These are phyloP conservation scores for Dactylellina cionopaga DNA, from an alignment of 2,329 filamentous ascomycete species.

Conservation along the genomic window DNA sequence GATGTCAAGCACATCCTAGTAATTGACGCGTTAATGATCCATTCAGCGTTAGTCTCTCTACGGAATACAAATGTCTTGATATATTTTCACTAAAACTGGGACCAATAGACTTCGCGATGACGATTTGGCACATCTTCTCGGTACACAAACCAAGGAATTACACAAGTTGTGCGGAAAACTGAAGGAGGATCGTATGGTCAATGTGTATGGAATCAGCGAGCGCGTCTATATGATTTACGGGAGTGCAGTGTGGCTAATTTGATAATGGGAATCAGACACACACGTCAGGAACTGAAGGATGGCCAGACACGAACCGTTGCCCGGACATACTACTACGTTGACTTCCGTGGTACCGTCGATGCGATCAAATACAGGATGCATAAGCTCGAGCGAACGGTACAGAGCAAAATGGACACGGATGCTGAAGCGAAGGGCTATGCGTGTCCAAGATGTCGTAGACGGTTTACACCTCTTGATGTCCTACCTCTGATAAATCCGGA, in stretches of 20 bases:
- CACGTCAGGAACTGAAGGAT: constrained; percentile 79
- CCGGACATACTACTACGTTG: constrained; percentile 96
- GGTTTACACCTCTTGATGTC: constrained; percentile 91
- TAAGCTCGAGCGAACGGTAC: constrained; percentile 84
- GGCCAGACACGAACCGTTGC: constrained; percentile 83
- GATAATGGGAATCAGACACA: constrained; percentile 65
- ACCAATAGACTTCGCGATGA: constrained; percentile 75
- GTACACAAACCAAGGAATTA: constrained; percentile 89
- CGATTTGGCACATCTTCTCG: constrained; percentile 86
- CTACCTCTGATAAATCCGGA: constrained; percentile 75
- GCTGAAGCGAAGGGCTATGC: constrained; percentile 75
- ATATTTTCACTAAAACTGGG: no score
- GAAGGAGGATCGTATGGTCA: constrained; percentile 84
- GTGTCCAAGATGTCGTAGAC: constrained; percentile 80
- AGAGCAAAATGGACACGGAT: constrained; percentile 72
- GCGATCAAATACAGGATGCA: constrained; percentile 94
- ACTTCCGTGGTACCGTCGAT: constrained; percentile 92
- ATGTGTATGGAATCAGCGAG: constrained; percentile 69
- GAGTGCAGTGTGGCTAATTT: neutral
- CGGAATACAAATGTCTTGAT: no score
- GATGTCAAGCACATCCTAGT: constrained; percentile 83
- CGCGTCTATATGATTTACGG: constrained; percentile 13
- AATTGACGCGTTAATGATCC: constrained; percentile 79
- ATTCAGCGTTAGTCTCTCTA: constrained; percentile 68
- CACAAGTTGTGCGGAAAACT: constrained; percentile 88